A percentile compares a stretch with the other conserved stretches of the same genome.
Conservation (phyloP, 208 protist species). For the Novymonas esmeraldas region DNA sequence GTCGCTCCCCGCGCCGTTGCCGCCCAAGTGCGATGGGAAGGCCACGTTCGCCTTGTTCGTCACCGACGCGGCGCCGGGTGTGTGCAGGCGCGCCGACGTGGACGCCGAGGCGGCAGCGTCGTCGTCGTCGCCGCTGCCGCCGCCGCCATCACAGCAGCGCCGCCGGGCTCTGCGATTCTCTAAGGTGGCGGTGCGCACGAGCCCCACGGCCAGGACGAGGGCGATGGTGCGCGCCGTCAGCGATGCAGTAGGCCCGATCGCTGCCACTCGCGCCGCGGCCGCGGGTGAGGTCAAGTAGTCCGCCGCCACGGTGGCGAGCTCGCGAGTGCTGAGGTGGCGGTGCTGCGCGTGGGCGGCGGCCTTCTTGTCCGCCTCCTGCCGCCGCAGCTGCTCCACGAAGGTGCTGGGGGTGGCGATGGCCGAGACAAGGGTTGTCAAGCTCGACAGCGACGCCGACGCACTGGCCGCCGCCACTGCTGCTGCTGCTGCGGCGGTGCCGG, state of each 20-base stretch:
- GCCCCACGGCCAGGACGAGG: conserved; percentile 24
- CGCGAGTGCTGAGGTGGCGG: conserved; percentile 20
- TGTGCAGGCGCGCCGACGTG: no score
- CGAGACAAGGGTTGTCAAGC: conserved; percentile 20
- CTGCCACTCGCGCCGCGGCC: conserved; percentile 14
- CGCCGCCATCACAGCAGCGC: conserved; percentile 14
- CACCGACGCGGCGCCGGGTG: neutral
- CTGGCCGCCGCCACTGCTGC: conserved; percentile 3
- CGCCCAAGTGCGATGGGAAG: no score
- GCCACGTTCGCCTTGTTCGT: neutral
- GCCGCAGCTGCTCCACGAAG: conserved; percentile 26
- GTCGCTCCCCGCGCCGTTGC: no score
- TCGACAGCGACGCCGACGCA: conserved; percentile 8
- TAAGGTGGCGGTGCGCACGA: conserved; percentile 24
- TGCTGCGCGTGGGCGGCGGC: conserved; percentile 17
- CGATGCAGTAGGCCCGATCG: conserved; percentile 3
- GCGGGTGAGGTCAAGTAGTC: conserved; percentile 16
- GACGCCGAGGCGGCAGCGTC: no score
- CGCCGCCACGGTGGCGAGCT: conserved; percentile 18
- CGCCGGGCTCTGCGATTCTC: conserved; percentile 18
- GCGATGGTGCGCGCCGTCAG: conserved; percentile 12
- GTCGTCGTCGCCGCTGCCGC: no score
- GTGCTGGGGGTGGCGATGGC: conserved; percentile 21
- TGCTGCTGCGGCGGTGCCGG: neutral
- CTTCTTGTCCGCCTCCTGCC: conserved; percentile 22